phyloP scores from a whole-genome alignment of 495 filamentous ascomycete genomes.

The Aspergillus nanangensis region DNA sequence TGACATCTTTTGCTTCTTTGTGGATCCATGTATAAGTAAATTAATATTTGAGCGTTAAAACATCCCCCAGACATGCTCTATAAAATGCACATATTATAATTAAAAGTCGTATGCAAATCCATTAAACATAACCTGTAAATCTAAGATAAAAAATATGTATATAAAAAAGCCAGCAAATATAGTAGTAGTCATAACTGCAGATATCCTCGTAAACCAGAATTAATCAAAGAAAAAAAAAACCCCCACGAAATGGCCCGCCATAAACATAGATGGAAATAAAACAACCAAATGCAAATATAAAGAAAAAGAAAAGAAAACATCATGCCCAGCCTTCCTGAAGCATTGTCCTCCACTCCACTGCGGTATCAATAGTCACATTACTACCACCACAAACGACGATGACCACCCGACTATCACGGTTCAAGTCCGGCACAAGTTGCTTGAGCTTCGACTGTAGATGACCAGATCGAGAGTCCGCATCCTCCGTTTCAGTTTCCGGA shows the following conservation, averaged over 20 bases:
- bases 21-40: too few relatives aligned
- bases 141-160: not conserved
- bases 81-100: too few relatives aligned
- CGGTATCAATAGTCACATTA: constrained; percentile 63
- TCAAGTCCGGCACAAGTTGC: constrained; percentile 54
- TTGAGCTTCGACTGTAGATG: constrained; percentile 48
- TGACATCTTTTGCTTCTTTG: not conserved
- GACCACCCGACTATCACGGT: constrained; percentile 64
- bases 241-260: constrained; percentile 12
- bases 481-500: constrained; percentile 28
- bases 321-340: constrained; percentile 35
- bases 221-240: constrained; percentile 1
- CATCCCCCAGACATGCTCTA: too few relatives aligned
- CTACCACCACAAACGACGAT: constrained; percentile 84
- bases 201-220: not conserved
- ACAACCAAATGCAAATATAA: constrained; percentile 5
- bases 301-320: constrained; percentile 2
- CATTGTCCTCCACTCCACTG: constrained; percentile 57
- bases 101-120: too few relatives aligned
- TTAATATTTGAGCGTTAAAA: too few relatives aligned
- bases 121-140: not conserved
- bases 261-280: constrained; percentile 9
- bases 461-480: constrained; percentile 5
- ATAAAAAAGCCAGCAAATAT: too few relatives aligned
- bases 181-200: not conserved